Base-by-base conservation (phyloP, 176 grass and related monocot species). In the Leersia perrieri region DNA sequence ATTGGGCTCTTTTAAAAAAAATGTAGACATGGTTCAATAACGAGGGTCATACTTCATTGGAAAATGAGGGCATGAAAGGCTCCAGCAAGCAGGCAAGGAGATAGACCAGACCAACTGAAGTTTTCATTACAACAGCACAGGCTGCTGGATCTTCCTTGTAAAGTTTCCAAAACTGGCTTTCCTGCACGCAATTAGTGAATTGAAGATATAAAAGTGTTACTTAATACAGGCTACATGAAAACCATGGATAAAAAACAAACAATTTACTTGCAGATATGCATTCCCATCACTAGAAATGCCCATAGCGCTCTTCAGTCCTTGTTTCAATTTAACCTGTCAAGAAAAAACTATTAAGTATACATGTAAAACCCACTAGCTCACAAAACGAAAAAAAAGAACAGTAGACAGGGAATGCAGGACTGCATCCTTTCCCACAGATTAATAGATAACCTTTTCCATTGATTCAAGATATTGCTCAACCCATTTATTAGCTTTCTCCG, bases 91-190 rank as follows among this genome's bases (percentile, higher is more conserved):
- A 93, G 58, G 96, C 88, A 73, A 98, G 88, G 84, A 98, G 90
- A 71, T 93, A 95, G 29, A 95, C 96, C 86, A 95, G 86, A 75
- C 92, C 92, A 77, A 90, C 75, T 89, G 96, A 86, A 80, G 96
- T 95, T 88, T 93, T 98, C 86, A 98, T 89, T 66, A 98, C 96
- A 82, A 95, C 81, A 33, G 90, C 90, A 84, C 96, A 98, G 73
- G 71, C 36, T 73, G 70, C 69, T 71, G 64, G 81, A 75, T 98
- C 92, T 86, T 94, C 92, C 80, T 94, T 91, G 73, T 86, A 98
- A 79, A 95, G 92, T 80, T 80, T 98, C 96, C 90, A 95, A 89
- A 98, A 98, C 60, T 98, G 96, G 76, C 92, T 88, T 57, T 92
- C 92, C 96, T 95, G 75, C 11, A 90, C 28, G 60, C 53, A 84